Conservation (phyloP, 2,329 filamentous ascomycete species). For the Diaporthe eres region DNA sequence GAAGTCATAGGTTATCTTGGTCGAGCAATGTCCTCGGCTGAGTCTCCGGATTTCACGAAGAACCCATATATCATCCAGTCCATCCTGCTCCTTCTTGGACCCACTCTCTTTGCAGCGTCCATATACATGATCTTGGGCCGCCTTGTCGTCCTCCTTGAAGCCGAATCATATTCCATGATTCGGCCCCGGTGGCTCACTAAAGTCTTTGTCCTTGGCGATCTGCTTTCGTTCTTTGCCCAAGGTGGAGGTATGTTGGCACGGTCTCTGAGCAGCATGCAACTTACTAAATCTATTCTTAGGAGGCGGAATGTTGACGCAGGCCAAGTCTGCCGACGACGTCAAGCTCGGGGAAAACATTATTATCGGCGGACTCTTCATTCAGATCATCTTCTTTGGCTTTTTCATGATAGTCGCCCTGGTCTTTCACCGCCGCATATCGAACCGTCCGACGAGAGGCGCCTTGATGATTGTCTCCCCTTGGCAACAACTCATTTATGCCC, state of each 20-base stretch:
- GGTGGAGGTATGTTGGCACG: slow-evolving; percentile 3
- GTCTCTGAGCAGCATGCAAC: too few species aligned
- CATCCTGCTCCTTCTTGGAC: slow-evolving; percentile 35
- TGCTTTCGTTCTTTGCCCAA: slow-evolving; percentile 35
- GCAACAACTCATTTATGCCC: slow-evolving; percentile 7
- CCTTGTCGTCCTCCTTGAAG: slow-evolving; percentile 29
- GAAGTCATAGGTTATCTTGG: slow-evolving; percentile 36
- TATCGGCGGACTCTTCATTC: slow-evolving; percentile 27
- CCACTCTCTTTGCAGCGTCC: slow-evolving; percentile 36
- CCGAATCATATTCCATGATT: slow-evolving; percentile 16
- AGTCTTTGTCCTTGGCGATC: slow-evolving; percentile 34
- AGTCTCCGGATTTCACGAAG: slow-evolving; percentile 25
- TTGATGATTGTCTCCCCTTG: slow-evolving; percentile 13
- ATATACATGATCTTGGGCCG: slow-evolving; percentile 38
- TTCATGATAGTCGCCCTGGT: slow-evolving; percentile 27
- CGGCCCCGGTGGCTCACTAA: slow-evolving; percentile 34
- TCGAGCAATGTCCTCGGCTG: slow-evolving; percentile 21
- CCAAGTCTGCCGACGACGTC: slow-evolving; percentile 11
- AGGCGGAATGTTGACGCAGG: slow-evolving; percentile 27
- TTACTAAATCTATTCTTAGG: background rate
- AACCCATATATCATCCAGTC: slow-evolving; percentile 35
- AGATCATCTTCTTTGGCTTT: slow-evolving; percentile 33
- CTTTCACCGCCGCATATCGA: slow-evolving; percentile 20
- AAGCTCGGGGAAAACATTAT: slow-evolving; percentile 26
- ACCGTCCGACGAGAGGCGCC: background rate